Evolutionary conservation across 768 basidiomycete genomes (phyloP), one percentile per base, ranked within the genome.

Genomic region (Filobasidium floriforme): DNA sequence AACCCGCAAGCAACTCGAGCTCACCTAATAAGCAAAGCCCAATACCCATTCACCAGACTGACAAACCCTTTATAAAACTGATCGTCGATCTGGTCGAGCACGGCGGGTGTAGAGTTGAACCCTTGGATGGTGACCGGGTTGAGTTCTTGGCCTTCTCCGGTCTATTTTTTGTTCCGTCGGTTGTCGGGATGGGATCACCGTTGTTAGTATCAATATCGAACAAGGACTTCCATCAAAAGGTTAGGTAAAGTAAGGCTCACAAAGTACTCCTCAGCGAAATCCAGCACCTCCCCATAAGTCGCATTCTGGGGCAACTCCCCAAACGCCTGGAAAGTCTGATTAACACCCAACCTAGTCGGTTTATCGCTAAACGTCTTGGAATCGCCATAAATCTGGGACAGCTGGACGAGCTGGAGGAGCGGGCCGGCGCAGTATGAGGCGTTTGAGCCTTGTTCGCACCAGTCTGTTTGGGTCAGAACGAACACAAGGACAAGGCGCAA

Each of bases 281-380:
- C 76, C 51, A 86, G 84, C 46, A 93, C 80, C 46, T 83, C 77
- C 3, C 85, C 86, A 67, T 87, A 85, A 0, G 89, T 90, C 28
- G 83, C 77, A 49, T 52, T 78, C 59, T 73, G 80, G 63, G 73
- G 72, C 11, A 81, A 69, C 5, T 69, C 68, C 19, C 70, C 60
- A 71, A 90, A 96, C 69, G 88, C 88, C 0, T 83, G 77, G 59
- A 92, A 80, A 15, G 92, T 90, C 61, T 82, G 80, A 70, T 86
- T 84, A 0, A 87, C 46, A 5, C 46, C 22, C 6, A 49, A 12
- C 73, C 0, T 83, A 1, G 92, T 94, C 1, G 92, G 92, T 82
- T 75, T 77, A 82, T 94, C 92, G 9, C 89, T 88, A 76, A 94
- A 87, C 0, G 89, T 92, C 80, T 96, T 94, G 55, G 87, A 85